Evolutionary conservation across 805 yeast genomes (phyloP), one percentile per base, ranked within the genome.

Genomic region (Candida hungchunana): DNA sequence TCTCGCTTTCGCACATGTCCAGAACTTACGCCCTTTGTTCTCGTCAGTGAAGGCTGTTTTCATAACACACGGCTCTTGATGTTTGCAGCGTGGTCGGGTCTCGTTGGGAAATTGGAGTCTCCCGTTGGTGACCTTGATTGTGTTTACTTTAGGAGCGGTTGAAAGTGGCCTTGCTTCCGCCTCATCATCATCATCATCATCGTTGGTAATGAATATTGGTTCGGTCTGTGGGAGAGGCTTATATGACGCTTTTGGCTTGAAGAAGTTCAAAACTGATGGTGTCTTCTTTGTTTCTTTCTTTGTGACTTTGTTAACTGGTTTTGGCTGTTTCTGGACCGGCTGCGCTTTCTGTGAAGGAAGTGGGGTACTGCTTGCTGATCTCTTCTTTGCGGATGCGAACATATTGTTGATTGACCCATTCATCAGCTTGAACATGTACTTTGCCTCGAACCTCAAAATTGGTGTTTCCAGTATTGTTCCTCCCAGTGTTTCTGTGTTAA

Each of bases 391-490:
- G 44, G 53, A 42, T 6, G 51, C 47, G 40, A 66, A 64, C 67
- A 66, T 58, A 16, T 53, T 50, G 23, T 61, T 47, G 17, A 66
- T 56, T 36, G 57, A 55, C 4, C 62, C 58, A 25, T 57, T 57
- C 26, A 57, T 53, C 23, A 68, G 37, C 24, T 69, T 70, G 46
- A 69, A 78, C 35, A 60, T 71, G 25, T 51, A 56, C 32, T 60
- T 68, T 0, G 84, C 82, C 46, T 79, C 86, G 44, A 79, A 67
- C 42, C 57, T 64, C 12, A 73, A 69, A 2, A 36, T 4, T 5
- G 30, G 16, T n/a, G 9, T 12, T 6, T 44, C 32, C 26, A 43
- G 23, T 2, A 32, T 20, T 3, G n/a, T 34, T 5, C 32, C 29
- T 16, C 29, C 35, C 28, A 45, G 24, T 0, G 26, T 26, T 2